These are phyloP conservation scores for Pseudogymnoascus sp. DNA, from an alignment of 2,329 filamentous ascomycete species.

Conservation along the genomic window DNA sequence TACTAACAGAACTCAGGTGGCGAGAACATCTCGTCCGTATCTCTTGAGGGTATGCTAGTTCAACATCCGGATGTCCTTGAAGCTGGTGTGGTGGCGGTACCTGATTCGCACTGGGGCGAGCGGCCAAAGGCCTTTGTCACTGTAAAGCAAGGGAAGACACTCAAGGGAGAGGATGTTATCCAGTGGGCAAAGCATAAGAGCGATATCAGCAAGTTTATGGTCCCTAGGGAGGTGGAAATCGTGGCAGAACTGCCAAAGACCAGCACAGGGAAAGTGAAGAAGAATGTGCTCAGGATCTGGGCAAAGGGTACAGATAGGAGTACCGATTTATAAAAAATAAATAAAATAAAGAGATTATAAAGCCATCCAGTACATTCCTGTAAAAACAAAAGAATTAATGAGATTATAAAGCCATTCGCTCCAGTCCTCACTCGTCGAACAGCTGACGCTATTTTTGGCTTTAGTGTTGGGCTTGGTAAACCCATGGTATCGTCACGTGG, in stretches of 20 bases:
- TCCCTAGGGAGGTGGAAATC: slow-evolving; percentile 65
- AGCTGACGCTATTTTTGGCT: slow-evolving; percentile 6
- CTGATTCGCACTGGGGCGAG: slow-evolving; percentile 91
- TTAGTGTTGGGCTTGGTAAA: background rate
- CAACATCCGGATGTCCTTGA: slow-evolving; percentile 87
- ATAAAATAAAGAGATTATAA: background rate
- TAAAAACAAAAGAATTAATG: background rate
- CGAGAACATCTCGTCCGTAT: slow-evolving; percentile 93
- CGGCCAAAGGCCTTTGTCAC: slow-evolving; percentile 92
- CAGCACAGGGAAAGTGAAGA: slow-evolving; percentile 92
- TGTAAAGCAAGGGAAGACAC: slow-evolving; percentile 56
- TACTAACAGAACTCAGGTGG: slow-evolving; percentile 52
- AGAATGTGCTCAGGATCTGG: slow-evolving; percentile 88
- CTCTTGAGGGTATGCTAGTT: slow-evolving; percentile 81
- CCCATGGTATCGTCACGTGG: background rate
- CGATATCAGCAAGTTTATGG: slow-evolving; percentile 87
- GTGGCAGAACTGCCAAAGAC: slow-evolving; percentile 92
- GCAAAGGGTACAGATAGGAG: slow-evolving; percentile 49
- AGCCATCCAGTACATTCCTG: background rate
- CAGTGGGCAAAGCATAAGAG: slow-evolving; percentile 78
- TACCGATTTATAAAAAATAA: slow-evolving; percentile 11
- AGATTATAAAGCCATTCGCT: background rate
- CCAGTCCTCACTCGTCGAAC: background rate
- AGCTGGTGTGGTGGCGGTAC: slow-evolving; percentile 80
- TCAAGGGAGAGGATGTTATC: slow-evolving; percentile 66